phyloP scores from a whole-genome alignment of 306 rosid genomes.

The Rosa persica region DNA sequence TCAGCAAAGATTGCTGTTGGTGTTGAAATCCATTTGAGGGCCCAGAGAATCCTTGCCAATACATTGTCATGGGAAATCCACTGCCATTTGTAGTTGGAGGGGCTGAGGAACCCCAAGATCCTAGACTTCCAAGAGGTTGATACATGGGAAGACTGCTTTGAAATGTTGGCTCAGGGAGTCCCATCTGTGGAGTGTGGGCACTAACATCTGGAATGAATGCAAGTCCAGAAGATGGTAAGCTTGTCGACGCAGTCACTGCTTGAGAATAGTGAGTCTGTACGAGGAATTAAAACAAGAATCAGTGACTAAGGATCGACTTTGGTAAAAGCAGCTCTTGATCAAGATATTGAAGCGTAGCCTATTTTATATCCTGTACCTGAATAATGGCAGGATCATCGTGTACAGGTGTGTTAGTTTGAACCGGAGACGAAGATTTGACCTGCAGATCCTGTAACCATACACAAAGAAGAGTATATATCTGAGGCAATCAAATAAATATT shows the following conservation, averaged over 20 bases:
- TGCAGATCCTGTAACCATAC: conserved; percentile 67
- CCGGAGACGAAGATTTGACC: conserved; percentile 82
- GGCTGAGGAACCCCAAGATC: conserved; percentile 81
- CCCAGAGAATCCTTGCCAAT: conserved; percentile 95
- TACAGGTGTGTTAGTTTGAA: conserved; percentile 55
- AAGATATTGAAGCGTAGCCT: background rate
- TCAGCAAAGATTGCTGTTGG: conserved; percentile 74
- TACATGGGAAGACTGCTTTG: conserved; percentile 74
- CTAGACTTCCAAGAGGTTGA: conserved; percentile 82
- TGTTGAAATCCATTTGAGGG: conserved; percentile 76
- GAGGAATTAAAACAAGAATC: background rate
- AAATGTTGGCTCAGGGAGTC: conserved; percentile 68
- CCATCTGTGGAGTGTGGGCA: conserved; percentile 59
- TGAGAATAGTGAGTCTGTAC: conserved; percentile 84
- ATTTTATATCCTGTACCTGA: conserved; percentile 42
- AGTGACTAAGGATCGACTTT: background rate
- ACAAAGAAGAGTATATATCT: conserved; percentile 7
- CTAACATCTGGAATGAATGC: conserved; percentile 56
- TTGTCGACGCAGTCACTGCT: conserved; percentile 48
- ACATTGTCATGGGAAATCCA: conserved; percentile 81
- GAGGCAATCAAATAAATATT: background rate
- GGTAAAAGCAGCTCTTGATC: background rate
- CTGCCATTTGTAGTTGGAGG: conserved; percentile 71
- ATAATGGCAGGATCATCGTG: conserved; percentile 86
- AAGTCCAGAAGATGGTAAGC: conserved; percentile 62